Percentiles rank a stretch among this genome's conserved stretches.
phyloP scores from a whole-genome alignment of 2,329 filamentous ascomycete genomes.

The Fusarium robinianum region DNA sequence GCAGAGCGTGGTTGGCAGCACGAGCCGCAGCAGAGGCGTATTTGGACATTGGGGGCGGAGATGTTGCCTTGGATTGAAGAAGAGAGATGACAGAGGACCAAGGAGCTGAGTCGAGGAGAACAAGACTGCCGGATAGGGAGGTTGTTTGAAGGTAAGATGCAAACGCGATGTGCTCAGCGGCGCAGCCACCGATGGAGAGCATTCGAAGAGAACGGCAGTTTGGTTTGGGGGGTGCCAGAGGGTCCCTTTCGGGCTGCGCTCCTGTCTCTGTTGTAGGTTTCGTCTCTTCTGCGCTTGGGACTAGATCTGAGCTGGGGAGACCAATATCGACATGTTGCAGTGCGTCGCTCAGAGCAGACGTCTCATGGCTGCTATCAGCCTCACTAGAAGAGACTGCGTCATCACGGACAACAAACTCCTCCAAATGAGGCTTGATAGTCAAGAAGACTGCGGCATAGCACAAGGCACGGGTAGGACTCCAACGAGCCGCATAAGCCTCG shows the following conservation, averaged over 20 bases:
- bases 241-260: slow-evolving; percentile 7
- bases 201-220: slow-evolving; percentile 41
- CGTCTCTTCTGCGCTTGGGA: too few relatives aligned
- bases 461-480: slow-evolving; percentile 85
- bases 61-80: slow-evolving; percentile 61
- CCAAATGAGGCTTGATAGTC: slow-evolving; percentile 43
- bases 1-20: slow-evolving; percentile 51
- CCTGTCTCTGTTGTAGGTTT: too few relatives aligned
- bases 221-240: slow-evolving; percentile 7
- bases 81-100: slow-evolving; percentile 69
- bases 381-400: background rate
- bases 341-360: too few relatives aligned
- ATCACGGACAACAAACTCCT: slow-evolving; percentile 28
- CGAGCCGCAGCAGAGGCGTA: slow-evolving; percentile 56
- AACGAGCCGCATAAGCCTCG: slow-evolving; percentile 83
- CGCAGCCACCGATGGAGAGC: slow-evolving; percentile 60
- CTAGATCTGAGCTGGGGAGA: slow-evolving; percentile 17
- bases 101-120: slow-evolving; percentile 79
- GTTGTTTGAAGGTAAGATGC: slow-evolving; percentile 48
- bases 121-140: slow-evolving; percentile 48
- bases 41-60: slow-evolving; percentile 53
- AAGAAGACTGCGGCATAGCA: slow-evolving; percentile 71
- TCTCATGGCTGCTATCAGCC: too few relatives aligned
- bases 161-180: slow-evolving; percentile 64
- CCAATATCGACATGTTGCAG: too few relatives aligned